Conservation (phyloP, 2,329 filamentous ascomycete species). For the Diaporthe caulivora region DNA sequence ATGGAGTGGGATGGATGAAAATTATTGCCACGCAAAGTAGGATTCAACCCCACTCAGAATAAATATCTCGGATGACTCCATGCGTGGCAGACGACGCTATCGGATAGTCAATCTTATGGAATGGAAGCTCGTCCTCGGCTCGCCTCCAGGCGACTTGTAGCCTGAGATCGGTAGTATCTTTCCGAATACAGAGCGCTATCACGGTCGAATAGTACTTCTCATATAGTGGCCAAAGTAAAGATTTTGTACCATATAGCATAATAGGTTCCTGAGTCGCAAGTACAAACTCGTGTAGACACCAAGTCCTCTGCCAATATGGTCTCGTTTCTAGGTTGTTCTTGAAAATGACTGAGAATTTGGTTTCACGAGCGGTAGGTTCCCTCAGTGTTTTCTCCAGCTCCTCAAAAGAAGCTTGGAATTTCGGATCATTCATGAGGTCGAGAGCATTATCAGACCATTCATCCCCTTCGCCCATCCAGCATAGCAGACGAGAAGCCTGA, state of each 20-base stretch:
- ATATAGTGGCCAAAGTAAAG: too few species aligned
- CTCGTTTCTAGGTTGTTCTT: background rate
- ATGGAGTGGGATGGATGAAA: background rate
- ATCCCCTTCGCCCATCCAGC: background rate
- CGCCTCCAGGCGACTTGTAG: too few species aligned
- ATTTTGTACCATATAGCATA: background rate
- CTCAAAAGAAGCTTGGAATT: background rate
- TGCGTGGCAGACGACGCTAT: too few species aligned
- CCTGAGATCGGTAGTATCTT: too few species aligned
- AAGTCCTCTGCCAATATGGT: background rate
- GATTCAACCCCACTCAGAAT: background rate
- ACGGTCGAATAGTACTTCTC: too few species aligned
- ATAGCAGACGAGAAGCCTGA: background rate
- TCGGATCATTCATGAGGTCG: background rate
- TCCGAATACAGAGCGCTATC: too few species aligned
- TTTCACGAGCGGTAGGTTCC: background rate
- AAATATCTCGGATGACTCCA: rapidly evolving
- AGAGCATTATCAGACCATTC: background rate
- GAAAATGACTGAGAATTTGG: background rate
- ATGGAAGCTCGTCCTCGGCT: too few species aligned
- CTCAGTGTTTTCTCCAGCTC: background rate
- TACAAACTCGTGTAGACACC: background rate
- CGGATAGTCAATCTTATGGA: too few species aligned
- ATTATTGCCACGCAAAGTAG: background rate
- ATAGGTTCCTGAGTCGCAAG: background rate